phyloP scores from a whole-genome alignment of 352 stramenopile species.

The Globisporangium middletonii region DNA sequence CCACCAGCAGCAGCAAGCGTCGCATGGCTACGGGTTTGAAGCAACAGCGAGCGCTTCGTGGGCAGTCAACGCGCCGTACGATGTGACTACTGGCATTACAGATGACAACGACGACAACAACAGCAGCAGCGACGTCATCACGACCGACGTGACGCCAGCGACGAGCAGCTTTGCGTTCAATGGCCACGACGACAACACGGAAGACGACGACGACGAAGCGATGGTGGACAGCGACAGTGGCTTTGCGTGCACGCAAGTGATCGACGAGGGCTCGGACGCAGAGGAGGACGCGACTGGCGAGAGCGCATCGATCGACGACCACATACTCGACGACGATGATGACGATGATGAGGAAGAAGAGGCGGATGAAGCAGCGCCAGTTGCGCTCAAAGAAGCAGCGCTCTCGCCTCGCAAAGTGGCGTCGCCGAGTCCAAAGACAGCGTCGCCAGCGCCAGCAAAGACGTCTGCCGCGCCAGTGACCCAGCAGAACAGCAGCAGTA shows the following conservation, averaged over 20 bases:
- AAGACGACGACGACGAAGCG: constrained; percentile 10
- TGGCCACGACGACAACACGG: constrained; percentile 5
- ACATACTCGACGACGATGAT: background rate
- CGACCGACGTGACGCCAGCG: constrained; percentile 8
- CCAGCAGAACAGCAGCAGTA: background rate
- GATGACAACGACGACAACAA: background rate
- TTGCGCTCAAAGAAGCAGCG: background rate
- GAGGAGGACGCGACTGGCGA: constrained; percentile 6
- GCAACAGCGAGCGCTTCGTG: background rate
- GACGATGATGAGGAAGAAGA: background rate
- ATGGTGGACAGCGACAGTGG: constrained; percentile 4
- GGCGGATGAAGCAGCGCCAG: too few relatives aligned
- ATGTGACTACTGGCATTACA: too few relatives aligned
- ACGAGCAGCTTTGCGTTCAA: constrained; percentile 2
- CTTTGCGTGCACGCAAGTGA: constrained; percentile 5
- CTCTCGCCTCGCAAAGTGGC: background rate
- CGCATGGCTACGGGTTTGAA: too few relatives aligned
- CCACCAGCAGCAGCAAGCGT: too few relatives aligned
- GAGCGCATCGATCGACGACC: background rate
- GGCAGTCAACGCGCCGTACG: background rate
- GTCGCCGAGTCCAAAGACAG: background rate
- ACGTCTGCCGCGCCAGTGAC: background rate
- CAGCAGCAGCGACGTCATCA: constrained; percentile 1
- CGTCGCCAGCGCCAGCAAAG: background rate
- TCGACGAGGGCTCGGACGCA: constrained; percentile 8